Evolutionary conservation across 176 grass and related monocot genomes (phyloP).

Genomic region (Chloris gayana): DNA sequence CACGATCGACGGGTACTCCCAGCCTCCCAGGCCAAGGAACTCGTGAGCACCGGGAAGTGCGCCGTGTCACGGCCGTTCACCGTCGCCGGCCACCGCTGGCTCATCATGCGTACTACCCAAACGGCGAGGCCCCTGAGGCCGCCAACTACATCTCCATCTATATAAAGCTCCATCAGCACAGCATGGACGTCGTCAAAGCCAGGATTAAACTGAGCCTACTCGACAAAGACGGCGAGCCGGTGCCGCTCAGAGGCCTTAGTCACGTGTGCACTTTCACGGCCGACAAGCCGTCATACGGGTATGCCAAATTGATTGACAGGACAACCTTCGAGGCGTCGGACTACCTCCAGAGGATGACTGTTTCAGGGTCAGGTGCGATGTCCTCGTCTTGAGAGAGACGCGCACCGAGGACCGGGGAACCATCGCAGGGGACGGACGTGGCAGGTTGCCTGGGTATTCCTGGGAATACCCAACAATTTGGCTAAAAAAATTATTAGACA

Average conservation of each 20-base stretch:
- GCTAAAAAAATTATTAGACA: too few species aligned
- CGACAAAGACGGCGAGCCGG: too few species aligned
- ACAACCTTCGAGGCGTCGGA: neutral
- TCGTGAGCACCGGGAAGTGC: neutral
- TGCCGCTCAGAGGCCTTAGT: too few species aligned
- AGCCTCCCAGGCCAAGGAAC: neutral
- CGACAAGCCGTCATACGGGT: too few species aligned
- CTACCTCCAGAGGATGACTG: neutral
- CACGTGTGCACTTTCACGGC: too few species aligned
- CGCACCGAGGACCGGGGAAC: neutral
- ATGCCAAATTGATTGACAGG: too few species aligned
- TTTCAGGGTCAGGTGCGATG: neutral
- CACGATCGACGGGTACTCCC: slow-evolving; percentile 32
- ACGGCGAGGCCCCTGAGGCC: neutral
- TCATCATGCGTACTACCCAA: neutral
- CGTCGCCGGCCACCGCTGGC: slow-evolving; percentile 11
- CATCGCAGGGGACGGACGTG: too few species aligned
- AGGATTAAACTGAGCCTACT: too few species aligned
- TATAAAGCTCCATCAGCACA: neutral
- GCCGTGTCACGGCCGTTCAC: neutral
- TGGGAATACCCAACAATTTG: too few species aligned
- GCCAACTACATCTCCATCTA: neutral
- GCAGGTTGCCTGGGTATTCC: too few species aligned
- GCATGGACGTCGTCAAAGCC: neutral
- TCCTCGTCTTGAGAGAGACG: neutral